These are phyloP conservation scores for Talaromyces sp. DNA, from an alignment of 2,329 filamentous ascomycete species.

Conservation along the genomic window DNA sequence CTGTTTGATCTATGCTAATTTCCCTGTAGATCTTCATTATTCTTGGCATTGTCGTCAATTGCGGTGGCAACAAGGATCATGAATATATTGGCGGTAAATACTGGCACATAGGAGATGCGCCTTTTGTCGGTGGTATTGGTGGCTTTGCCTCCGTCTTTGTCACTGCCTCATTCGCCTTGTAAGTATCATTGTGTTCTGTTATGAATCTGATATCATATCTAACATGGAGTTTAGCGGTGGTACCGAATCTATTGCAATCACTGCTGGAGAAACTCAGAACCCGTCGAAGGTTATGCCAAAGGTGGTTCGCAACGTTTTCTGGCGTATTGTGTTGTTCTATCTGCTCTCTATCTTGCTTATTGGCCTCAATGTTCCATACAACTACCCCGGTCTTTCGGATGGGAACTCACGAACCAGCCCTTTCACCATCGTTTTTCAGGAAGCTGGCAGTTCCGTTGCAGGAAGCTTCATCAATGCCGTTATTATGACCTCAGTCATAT, in stretches of 20 bases:
- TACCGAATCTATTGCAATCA: slow-evolving; percentile 67
- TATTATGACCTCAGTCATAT: slow-evolving; percentile 61
- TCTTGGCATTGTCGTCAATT: slow-evolving; percentile 63
- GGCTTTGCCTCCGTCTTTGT: slow-evolving; percentile 68
- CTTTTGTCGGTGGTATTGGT: slow-evolving; percentile 66
- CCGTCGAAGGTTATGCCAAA: slow-evolving; percentile 63
- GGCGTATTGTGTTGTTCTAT: slow-evolving; percentile 62
- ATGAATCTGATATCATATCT: neutral
- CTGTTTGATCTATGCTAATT: neutral
- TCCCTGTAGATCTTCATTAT: slow-evolving; percentile 60
- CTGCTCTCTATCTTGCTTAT: slow-evolving; percentile 57
- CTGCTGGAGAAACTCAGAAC: slow-evolving; percentile 67
- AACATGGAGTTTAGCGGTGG: slow-evolving; percentile 48
- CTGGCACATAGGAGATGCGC: slow-evolving; percentile 62
- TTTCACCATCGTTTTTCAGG: slow-evolving; percentile 65
- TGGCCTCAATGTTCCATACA: slow-evolving; percentile 63
- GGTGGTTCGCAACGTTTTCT: slow-evolving; percentile 68
- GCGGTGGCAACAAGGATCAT: slow-evolving; percentile 57
- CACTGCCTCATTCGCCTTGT: slow-evolving; percentile 64
- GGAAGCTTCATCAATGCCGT: slow-evolving; percentile 65
- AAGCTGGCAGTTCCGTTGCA: slow-evolving; percentile 58
- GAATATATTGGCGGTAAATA: slow-evolving; percentile 62
- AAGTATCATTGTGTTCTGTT: slow-evolving; percentile 13
- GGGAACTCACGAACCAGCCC: slow-evolving; percentile 53
- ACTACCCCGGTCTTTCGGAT: slow-evolving; percentile 49